A percentile compares a stretch with the other conserved stretches of the same genome.
These are phyloP conservation scores for Trichoderma brevicompactum DNA, from an alignment of 2,329 filamentous ascomycete genomes.

Conservation along the genomic window DNA sequence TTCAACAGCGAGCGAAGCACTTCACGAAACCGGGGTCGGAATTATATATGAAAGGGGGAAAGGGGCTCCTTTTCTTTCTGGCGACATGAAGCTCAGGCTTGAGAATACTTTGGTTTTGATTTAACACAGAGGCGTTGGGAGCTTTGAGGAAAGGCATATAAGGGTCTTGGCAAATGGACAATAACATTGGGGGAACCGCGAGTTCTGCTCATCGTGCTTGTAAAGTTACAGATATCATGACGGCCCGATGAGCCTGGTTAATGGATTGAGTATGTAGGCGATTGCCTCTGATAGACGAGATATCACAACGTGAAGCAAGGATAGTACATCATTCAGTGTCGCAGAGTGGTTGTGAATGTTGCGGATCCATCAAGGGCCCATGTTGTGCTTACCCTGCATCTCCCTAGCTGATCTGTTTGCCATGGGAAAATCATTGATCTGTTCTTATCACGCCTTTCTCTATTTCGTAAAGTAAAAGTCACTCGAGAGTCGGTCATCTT, in stretches of 20 bases:
- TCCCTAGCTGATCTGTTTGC: no score
- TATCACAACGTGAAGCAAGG: neutral
- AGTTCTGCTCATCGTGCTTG: neutral
- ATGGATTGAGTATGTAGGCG: conserved; percentile 5
- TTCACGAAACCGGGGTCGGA: conserved; percentile 46
- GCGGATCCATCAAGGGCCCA: no score
- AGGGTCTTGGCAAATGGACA: conserved; percentile 2
- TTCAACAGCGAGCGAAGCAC: conserved; percentile 49
- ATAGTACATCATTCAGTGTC: neutral
- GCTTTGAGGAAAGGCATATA: neutral
- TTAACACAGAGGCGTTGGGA: conserved; percentile 23
- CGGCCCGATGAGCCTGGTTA: neutral
- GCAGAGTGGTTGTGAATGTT: no score
- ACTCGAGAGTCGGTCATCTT: no score
- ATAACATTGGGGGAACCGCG: neutral
- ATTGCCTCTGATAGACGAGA: conserved; percentile 1
- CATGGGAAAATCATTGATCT: no score
- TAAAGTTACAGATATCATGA: conserved; percentile 8
- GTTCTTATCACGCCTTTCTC: no score
- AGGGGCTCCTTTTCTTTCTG: neutral
- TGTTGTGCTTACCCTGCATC: no score
- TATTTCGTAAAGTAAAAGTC: no score
- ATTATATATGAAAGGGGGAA: conserved; percentile 38
- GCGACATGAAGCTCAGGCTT: neutral
- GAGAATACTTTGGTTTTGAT: conserved; percentile 2